phyloP scores from a whole-genome alignment of 352 stramenopile genomes.

The Phytophthora europaea region DNA sequence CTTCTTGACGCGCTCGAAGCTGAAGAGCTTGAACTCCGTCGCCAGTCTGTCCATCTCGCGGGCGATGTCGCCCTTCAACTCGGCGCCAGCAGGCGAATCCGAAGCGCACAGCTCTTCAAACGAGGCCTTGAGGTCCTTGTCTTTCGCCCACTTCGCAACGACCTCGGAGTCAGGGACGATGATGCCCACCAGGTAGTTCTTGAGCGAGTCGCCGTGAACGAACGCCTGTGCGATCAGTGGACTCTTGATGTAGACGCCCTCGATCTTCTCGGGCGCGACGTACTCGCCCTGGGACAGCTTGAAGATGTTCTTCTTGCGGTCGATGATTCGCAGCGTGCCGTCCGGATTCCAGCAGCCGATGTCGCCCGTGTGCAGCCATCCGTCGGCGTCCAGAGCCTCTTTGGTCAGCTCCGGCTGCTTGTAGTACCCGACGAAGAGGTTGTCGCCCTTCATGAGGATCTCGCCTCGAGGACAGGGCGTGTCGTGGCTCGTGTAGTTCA shows the following conservation, averaged over 20 bases:
- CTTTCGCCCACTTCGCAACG: conserved; percentile 76
- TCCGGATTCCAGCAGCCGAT: conserved; percentile 95
- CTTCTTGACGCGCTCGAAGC: conserved; percentile 12
- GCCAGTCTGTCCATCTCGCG: conserved; percentile 78
- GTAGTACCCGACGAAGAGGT: conserved; percentile 94
- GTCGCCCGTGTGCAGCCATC: conserved; percentile 98
- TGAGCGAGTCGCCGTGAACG: conserved; percentile 95
- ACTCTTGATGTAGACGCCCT: conserved; percentile 94
- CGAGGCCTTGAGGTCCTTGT: conserved; percentile 46
- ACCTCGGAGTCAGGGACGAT: conserved; percentile 94
- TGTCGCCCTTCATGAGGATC: conserved; percentile 87
- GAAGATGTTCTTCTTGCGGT: conserved; percentile 95
- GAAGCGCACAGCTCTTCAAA: conserved; percentile 26
- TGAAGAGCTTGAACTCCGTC: conserved; percentile 76
- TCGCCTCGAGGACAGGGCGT: conserved; percentile 72
- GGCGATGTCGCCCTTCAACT: conserved; percentile 68
- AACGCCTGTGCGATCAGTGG: conserved; percentile 93
- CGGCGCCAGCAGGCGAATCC: not conserved
- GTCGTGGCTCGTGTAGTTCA: conserved; percentile 92
- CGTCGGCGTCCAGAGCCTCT: conserved; percentile 90
- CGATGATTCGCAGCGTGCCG: conserved; percentile 90
- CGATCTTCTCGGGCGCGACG: conserved; percentile 96
- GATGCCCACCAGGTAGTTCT: conserved; percentile 94
- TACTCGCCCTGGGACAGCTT: conserved; percentile 97
- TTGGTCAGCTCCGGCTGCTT: conserved; percentile 93